These are phyloP conservation scores for Ligustrum vulgare DNA, from an alignment of 257 asterid genomes.

Conservation along the genomic window DNA sequence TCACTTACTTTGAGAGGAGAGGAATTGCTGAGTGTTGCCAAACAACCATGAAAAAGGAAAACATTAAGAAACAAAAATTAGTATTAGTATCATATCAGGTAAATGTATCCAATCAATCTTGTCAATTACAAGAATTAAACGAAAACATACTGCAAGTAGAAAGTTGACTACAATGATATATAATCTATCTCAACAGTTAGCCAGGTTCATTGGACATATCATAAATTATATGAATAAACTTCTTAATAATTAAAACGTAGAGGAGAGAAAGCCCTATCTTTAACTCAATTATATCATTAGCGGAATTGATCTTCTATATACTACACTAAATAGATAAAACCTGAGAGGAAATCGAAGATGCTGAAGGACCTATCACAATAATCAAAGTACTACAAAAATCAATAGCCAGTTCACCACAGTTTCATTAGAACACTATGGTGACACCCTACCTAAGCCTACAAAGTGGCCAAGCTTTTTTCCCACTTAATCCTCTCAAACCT, in stretches of 20 bases:
- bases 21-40: slow-evolving; percentile 78
- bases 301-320: not conserved
- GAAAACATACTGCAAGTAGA: slow-evolving; percentile 14
- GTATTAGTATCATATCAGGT: slow-evolving; percentile 24
- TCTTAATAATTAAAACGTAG: not conserved
- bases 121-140: slow-evolving; percentile 15
- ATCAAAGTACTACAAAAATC: not conserved
- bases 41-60: slow-evolving; percentile 29
- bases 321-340: not conserved
- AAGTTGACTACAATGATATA: slow-evolving; percentile 2
- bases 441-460: not conserved
- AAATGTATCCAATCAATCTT: slow-evolving; percentile 11
- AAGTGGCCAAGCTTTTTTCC: not conserved
- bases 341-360: too few species aligned
- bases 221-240: not conserved
- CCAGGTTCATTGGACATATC: slow-evolving; percentile 8
- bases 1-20: slow-evolving; percentile 92
- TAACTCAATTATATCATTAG: not conserved
- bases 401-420: not conserved
- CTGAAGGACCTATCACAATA: not conserved
- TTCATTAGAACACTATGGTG: not conserved
- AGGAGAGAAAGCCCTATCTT: not conserved
- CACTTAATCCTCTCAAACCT: not conserved
- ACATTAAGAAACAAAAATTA: slow-evolving; percentile 30
- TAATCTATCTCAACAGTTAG: slow-evolving; percentile 9